Conservation (phyloP, 2,329 filamentous ascomycete genomes). For the Fusarium bactridioides region DNA sequence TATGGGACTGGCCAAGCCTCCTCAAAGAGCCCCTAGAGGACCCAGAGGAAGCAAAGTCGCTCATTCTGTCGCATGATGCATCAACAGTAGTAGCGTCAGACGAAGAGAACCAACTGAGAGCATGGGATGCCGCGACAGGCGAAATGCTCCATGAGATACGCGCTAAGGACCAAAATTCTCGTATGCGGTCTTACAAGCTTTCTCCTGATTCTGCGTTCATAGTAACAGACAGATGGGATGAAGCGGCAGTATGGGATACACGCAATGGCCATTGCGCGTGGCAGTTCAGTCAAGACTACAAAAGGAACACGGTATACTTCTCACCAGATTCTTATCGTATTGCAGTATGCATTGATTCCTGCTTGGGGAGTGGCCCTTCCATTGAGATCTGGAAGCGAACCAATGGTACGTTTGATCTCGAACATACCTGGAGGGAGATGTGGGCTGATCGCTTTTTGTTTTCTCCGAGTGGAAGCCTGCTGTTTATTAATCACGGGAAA, state of each 20-base stretch:
- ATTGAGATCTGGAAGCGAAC: neutral
- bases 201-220: neutral
- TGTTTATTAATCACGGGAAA: neutral
- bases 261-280: neutral
- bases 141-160: accelerated
- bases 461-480: neutral
- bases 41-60: accelerated
- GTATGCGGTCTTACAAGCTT: neutral
- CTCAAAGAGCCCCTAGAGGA: neutral
- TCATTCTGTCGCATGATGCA: neutral
- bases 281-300: accelerated
- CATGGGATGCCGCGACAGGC: neutral
- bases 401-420: neutral
- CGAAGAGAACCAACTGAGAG: neutral
- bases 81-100: neutral
- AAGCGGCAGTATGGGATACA: neutral
- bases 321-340: neutral
- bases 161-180: accelerated
- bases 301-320: neutral
- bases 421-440: neutral
- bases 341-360: too few relatives aligned
- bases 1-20: neutral
- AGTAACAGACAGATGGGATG: neutral
- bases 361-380: too few relatives aligned
- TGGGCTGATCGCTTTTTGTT: neutral